Evolutionary conservation across 1,139 yeast species (phyloP).

Genomic region (Williopsis jadinii): DNA sequence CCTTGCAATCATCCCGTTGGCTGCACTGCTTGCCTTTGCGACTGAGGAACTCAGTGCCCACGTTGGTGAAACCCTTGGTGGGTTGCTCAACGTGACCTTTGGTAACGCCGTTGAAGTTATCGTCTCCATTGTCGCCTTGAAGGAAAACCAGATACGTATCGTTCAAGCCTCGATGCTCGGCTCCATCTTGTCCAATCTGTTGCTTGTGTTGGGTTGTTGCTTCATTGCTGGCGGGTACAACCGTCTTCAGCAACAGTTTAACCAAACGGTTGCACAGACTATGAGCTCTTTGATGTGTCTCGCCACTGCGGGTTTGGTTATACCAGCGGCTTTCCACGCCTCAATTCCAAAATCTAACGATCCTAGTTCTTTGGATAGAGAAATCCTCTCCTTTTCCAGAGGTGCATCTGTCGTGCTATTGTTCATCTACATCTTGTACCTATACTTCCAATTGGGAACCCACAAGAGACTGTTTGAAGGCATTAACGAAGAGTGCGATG

Average conservation of each 20-base stretch:
- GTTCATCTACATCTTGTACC: constrained; percentile 68
- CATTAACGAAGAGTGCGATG: constrained; percentile 13
- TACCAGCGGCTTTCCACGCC: constrained; percentile 96
- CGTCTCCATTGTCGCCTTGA: constrained; percentile 84
- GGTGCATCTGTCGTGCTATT: constrained; percentile 80
- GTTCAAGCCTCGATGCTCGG: constrained; percentile 98
- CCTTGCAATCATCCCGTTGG: constrained; percentile 87
- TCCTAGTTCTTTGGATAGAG: constrained; percentile 31
- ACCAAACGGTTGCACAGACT: constrained; percentile 95
- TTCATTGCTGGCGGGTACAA: constrained; percentile 90
- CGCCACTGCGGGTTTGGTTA: constrained; percentile 78
- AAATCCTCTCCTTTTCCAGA: constrained; percentile 72
- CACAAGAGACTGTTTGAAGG: constrained; percentile 61
- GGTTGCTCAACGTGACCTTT: constrained; percentile 88
- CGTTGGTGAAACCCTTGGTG: constrained; percentile 86
- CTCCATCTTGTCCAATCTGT: constrained; percentile 76
- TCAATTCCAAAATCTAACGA: constrained; percentile 45
- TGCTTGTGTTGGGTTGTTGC: constrained; percentile 92
- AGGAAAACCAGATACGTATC: constrained; percentile 79
- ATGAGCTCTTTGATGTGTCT: constrained; percentile 92
- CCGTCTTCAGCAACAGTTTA: constrained; percentile 79
- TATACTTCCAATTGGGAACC: constrained; percentile 82
- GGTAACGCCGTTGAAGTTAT: constrained; percentile 94
- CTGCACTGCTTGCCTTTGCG: constrained; percentile 82
- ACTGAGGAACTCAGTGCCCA: constrained; percentile 87